Evolutionary conservation across 345 rosid species (phyloP), one percentile per base, ranked within the genome.

Genomic region (Linum trigynum): DNA sequence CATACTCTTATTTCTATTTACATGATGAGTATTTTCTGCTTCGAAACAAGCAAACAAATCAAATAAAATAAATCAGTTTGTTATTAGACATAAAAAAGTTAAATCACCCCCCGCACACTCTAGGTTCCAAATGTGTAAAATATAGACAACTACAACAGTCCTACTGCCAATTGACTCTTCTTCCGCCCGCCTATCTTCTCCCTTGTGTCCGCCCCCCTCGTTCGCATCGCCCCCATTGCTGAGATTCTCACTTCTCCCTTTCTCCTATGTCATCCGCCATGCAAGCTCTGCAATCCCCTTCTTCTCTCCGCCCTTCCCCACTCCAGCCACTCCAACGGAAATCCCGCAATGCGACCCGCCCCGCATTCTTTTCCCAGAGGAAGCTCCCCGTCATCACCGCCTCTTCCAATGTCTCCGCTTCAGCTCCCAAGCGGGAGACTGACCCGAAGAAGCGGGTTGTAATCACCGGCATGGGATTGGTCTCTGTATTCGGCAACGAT

Each of bases 381-480:
- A 78, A 68, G 68, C 65, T 74, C 57, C 76, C 86, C 7, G 71
- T 81, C 73, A 77, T 84, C 66, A 67, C 82, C 40, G 85, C 89
- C 2, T 67, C 95, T 0, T 66, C 62, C 42, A 63, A 8, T 15
- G 66, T 65, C 45, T 38, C 90, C 9, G 78, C 68, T 8, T 78
- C 95, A 39, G 79, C 97, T 12, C 97, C 99, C 32, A 91, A 81
- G 82, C 96, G 97, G 39, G 96, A 95, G 73, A 87, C 77, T 15
- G 96, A 95, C 85, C 95, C 97, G 36, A 91, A 86, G 78, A 95
- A 95, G 79, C 77, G 99, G 38, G 92, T 95, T 0, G 99, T 95
- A 3, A 85, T 95, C 57, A 95, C 99, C 1, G 99, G 99, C 17
- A 88, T 76, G 97, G 99, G 97, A 3, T 74, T 95, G 66, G 97